These are phyloP conservation scores for Dissophora globulifera DNA, from an alignment of 192 early-diverging fungal species.

Conservation along the genomic window DNA sequence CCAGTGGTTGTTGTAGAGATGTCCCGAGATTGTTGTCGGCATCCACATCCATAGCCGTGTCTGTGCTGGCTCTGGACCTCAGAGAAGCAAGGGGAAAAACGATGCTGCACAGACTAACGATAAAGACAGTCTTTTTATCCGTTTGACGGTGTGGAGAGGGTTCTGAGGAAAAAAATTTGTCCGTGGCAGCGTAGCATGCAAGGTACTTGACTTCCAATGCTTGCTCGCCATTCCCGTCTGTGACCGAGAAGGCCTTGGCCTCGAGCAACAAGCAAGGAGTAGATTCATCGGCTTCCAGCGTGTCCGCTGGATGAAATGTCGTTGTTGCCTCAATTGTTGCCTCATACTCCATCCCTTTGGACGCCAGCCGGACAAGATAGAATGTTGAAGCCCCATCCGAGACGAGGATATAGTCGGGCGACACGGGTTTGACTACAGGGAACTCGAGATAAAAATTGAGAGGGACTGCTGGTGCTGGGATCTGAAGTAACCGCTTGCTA, in stretches of 20 bases:
- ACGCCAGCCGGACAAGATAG: constrained; percentile 19
- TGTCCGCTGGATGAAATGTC: constrained; percentile 10
- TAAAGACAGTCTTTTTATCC: constrained; percentile 43
- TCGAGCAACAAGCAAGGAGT: constrained; percentile 29
- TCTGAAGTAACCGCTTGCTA: constrained; percentile 31
- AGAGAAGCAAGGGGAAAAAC: no score
- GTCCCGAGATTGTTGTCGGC: not conserved
- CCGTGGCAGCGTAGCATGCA: constrained; percentile 26
- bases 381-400: constrained; percentile 40
- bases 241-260: constrained; percentile 42
- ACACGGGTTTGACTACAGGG: constrained; percentile 36
- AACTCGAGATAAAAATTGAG: constrained; percentile 35
- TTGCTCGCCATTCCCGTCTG: not conserved
- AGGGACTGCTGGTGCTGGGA: constrained; percentile 18
- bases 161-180: constrained; percentile 31
- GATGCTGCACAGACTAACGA: constrained; percentile 36
- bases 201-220: constrained; percentile 30
- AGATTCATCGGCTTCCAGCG: not conserved
- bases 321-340: constrained; percentile 25
- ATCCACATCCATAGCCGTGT: constrained; percentile 14
- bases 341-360: constrained; percentile 16
- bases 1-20: not conserved
- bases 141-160: constrained; percentile 39
- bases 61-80: no score
- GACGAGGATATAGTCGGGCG: constrained; percentile 33